Base-by-base conservation (phyloP, 116 monocot genomes). In the Zostera marina region DNA sequence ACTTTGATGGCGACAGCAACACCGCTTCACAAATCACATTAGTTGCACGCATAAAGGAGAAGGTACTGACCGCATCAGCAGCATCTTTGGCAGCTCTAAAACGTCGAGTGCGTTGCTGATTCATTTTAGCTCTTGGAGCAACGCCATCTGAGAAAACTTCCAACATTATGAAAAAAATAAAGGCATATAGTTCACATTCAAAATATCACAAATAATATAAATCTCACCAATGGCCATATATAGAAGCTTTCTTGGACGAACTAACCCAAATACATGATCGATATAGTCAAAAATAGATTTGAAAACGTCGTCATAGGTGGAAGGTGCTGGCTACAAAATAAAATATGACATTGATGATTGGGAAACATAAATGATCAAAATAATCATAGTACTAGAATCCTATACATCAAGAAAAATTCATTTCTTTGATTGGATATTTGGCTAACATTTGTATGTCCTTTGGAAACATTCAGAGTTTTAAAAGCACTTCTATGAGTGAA, bases 121-220 rank as follows among this genome's bases (percentile, higher is more conserved):
- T 99, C 87, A 99, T 99, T 73, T 99, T 99, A 52, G 99, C 99
- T 66, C 99, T 78, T 23, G 99, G 99, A 58, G 99, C 99, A 74
- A 99, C 99, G 42, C 99, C 99, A 77, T 99, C 99, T 99, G 65
- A 49, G 19, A 20, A 49, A 32, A 32, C 32, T 32, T 32, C 32
- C 32, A 32, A 32, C 32, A 32, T 3, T 32, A 5, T 32, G 32
- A 32, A 32, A 32, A 32, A 3, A 32, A 32, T 5, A 32, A 32
- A 32, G 32, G 32, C 32, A 32, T 32, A 32, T 32, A 5, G 2
- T 11, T 7, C 21, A 45, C 11, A 45, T 24, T 22, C 0, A 52
- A 53, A 39, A 24, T 63, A 32, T 16, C 9, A 53, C 1, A 52
- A 1, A 20, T 8, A 52, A 52, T 63, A 5, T 22, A 26, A 6